Base-by-base conservation (phyloP, 352 stramenopile genomes). In the Phytophthora tubulina region DNA sequence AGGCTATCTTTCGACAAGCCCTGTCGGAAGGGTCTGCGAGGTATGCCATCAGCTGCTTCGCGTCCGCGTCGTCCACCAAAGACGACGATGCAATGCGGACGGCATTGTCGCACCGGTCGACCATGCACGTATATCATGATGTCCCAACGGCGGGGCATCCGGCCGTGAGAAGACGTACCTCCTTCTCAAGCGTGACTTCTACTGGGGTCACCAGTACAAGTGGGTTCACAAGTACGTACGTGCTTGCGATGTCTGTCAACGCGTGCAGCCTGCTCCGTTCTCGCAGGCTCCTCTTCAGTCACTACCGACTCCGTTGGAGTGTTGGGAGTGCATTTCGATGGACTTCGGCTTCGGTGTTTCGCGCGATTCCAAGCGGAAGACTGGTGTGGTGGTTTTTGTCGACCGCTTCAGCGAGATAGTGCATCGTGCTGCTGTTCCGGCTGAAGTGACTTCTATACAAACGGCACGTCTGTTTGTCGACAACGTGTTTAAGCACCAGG, bases 331-430 rank as follows among this genome's bases (percentile, higher is more conserved):
- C 33, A 42, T 79, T 3, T 58, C 15, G 11, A 65, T 74, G 68
- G 68, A 80, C 65, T 76, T 76, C 33, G 35, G 70, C 32, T 72
- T 75, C 21, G 60, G 53, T 2, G 30, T 75, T 44, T 55, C 66
- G 32, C 31, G 13, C 15, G 45, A 75, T 32, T 4, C 14, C 7
- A 10, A 33, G 9, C 27, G 58, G 4, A 31, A 36, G 13, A 66
- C 49, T 7, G 67, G 56, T 17, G 51, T 70, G 0, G 14, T 76
- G 5, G 68, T 74, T 8, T 76, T 21, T 21, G 21, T 21, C 21
- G 21, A 21, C 21, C 21, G 1, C 64, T 58, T 74, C 15, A 71
- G 56, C 42, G 52, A 80, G 69, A 77, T 77, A 51, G 51, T 69
- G 4, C 64, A 75, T 51, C 46, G 67, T 48, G 57, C 45, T 61